Evolutionary conservation across 108 stramenopile genomes (phyloP).

Genomic region (Skeletonema grethae): DNA sequence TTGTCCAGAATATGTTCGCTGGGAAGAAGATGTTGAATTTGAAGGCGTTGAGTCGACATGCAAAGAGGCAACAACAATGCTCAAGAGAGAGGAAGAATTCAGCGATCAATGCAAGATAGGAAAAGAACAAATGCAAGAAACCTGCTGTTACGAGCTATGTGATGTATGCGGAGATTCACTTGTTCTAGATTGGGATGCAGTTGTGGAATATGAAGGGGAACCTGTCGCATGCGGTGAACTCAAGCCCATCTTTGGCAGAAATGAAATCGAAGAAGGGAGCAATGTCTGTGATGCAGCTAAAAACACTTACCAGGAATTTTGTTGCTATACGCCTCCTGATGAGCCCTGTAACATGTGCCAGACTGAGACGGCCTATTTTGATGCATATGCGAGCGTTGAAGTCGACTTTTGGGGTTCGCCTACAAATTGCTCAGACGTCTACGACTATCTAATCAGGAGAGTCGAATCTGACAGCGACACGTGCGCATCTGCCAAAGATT

Average conservation of each 20-base stretch:
- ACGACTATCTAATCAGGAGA: slow-evolving; percentile 10
- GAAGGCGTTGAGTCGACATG: slow-evolving; percentile 40
- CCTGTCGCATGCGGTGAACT: slow-evolving; percentile 48
- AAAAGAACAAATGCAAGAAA: slow-evolving; percentile 21
- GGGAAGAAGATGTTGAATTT: slow-evolving; percentile 44
- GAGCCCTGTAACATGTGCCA: slow-evolving; percentile 47
- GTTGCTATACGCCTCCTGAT: slow-evolving; percentile 48
- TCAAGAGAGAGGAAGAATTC: slow-evolving; percentile 40
- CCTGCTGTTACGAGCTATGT: slow-evolving; percentile 50
- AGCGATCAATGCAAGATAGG: slow-evolving; percentile 28
- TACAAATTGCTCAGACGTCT: slow-evolving; percentile 45
- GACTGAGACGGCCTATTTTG: slow-evolving; percentile 42
- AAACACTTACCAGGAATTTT: slow-evolving; percentile 32
- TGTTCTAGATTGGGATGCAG: slow-evolving; percentile 44
- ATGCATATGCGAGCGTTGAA: slow-evolving; percentile 40
- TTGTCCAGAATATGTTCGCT: slow-evolving; percentile 43
- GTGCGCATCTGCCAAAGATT: slow-evolving; percentile 39
- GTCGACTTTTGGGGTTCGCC: slow-evolving; percentile 46
- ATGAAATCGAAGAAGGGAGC: slow-evolving; percentile 42
- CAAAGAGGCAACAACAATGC: slow-evolving; percentile 32
- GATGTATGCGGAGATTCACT: slow-evolving; percentile 42
- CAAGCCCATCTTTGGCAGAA: slow-evolving; percentile 44
- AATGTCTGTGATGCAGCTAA: slow-evolving; percentile 23
- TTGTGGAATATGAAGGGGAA: slow-evolving; percentile 43
- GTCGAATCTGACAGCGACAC: slow-evolving; percentile 30